Evolutionary conservation across 805 yeast species (phyloP), one percentile per base, ranked within the genome.

Genomic region (Myxozyma lipomycoides): DNA sequence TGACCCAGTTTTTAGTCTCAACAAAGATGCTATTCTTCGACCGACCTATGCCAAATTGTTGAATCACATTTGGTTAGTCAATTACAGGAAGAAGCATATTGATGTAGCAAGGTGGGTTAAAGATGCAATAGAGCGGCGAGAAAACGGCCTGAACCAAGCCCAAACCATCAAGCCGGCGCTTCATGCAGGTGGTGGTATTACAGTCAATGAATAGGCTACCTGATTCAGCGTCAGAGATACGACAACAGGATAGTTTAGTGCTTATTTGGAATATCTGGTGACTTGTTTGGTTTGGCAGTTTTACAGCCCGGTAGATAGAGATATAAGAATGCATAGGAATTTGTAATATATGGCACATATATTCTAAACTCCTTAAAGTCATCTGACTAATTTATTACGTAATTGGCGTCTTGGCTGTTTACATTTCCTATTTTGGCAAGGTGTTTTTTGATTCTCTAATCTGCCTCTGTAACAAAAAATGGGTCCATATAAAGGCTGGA

Each of bases 1-100:
- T 6, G 40, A 7, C 17, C n/a, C 24, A n/a, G 6, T 39, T n/a
- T 9, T 18, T 42, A 51, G 58, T 68, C 72, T 93, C 49, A 82
- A 82, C 61, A 93, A 91, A 69, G 78, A 78, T 48, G 95, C 98
- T 1, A 78, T 79, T 25, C 71, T 78, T 53, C 78, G 98, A 60
- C 96, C 97, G 17, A 78, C 82, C 2, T 93, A 93, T 66, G 78
- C 81, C 1, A 77, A 83, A 46, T 75, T 93, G 49, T 70, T 90
- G 47, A 73, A 78, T 32, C 95, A 87, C 64, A 93, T 93, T 2
- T 93, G 98, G 98, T 70, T 93, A 52, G 65, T 72, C 25, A 75
- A 73, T 56, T 75, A 76, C 60, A 64, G 75, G 46, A 71, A 73
- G 38, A 73, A 69, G 30, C 70, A 70, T 17, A 67, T 70, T 32